A percentile compares a stretch with the other conserved stretches of the same genome.
Evolutionary conservation across 495 filamentous ascomycete genomes (phyloP).

Genomic region (Penicillium maclennaniae): DNA sequence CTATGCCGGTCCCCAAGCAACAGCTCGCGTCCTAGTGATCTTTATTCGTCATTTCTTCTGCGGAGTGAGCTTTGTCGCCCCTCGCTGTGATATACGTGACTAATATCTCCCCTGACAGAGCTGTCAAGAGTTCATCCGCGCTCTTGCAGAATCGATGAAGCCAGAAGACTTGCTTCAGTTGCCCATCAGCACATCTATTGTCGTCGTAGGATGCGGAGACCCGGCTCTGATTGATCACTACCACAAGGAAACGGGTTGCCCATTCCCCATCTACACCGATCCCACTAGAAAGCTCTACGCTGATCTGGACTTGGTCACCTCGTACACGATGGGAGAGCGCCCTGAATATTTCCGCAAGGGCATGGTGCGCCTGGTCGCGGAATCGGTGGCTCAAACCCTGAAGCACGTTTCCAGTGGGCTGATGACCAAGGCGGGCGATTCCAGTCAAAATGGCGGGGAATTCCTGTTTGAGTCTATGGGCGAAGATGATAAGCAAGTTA

Average conservation of each 20-base stretch:
- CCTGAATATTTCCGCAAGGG: slow-evolving; percentile 64
- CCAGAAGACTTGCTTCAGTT: slow-evolving; percentile 45
- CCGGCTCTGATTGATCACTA: slow-evolving; percentile 70
- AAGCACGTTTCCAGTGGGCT: slow-evolving; percentile 49
- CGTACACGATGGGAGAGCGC: slow-evolving; percentile 54
- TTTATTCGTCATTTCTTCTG: slow-evolving; percentile 92
- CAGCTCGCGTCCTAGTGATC: slow-evolving; percentile 63
- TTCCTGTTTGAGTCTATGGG: slow-evolving; percentile 63
- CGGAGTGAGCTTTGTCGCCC: slow-evolving; percentile 59
- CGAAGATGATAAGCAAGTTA: slow-evolving; percentile 45
- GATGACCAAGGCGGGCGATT: slow-evolving; percentile 62
- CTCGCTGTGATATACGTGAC: not conserved
- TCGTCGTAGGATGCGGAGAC: slow-evolving; percentile 76
- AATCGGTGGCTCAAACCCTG: slow-evolving; percentile 54
- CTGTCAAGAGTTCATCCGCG: slow-evolving; percentile 61
- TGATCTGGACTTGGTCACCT: slow-evolving; percentile 66
- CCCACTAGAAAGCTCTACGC: slow-evolving; percentile 66
- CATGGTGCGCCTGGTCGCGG: slow-evolving; percentile 40
- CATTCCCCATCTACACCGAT: slow-evolving; percentile 81
- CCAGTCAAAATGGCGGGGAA: slow-evolving; percentile 75
- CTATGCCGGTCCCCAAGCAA: slow-evolving; percentile 53
- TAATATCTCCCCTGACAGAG: slow-evolving; percentile 33
- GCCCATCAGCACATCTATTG: slow-evolving; percentile 58
- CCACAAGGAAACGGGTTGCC: slow-evolving; percentile 55
- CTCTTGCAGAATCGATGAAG: slow-evolving; percentile 57